These are phyloP conservation scores for Cornus suecica DNA, from an alignment of 148 eudicot species.

Conservation along the genomic window DNA sequence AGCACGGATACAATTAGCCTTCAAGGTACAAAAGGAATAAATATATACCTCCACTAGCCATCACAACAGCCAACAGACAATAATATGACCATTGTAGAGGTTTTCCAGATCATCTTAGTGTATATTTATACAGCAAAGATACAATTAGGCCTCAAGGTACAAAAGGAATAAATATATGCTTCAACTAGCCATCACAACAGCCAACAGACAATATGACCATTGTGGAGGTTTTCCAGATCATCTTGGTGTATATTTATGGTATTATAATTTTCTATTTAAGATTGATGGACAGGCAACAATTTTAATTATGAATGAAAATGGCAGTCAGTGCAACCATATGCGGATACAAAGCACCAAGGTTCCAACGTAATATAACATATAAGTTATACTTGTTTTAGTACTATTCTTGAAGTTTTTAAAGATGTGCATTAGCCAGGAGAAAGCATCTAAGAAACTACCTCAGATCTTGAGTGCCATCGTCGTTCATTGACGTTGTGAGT, in stretches of 20 bases:
- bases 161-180: neutral
- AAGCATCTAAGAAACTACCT: conserved; percentile 39
- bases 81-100: neutral
- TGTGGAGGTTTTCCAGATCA: neutral
- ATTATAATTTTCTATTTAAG: neutral
- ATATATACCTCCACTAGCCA: neutral
- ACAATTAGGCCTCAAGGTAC: neutral
- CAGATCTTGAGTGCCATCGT: conserved; percentile 54
- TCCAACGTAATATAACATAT: neutral
- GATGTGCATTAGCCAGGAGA: conserved; percentile 5
- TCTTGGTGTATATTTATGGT: neutral
- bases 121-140: neutral
- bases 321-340: neutral
- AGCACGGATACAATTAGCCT: neutral
- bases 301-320: neutral
- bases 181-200: neutral
- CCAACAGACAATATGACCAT: neutral
- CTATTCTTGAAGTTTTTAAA: neutral
- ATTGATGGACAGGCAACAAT: neutral
- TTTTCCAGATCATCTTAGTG: neutral
- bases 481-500: conserved; percentile 43
- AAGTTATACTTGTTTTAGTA: neutral
- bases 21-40: neutral
- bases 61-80: neutral
- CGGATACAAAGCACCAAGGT: neutral